phyloP scores from a whole-genome alignment of 2,329 filamentous ascomycete genomes.

The Penicillium sp. region DNA sequence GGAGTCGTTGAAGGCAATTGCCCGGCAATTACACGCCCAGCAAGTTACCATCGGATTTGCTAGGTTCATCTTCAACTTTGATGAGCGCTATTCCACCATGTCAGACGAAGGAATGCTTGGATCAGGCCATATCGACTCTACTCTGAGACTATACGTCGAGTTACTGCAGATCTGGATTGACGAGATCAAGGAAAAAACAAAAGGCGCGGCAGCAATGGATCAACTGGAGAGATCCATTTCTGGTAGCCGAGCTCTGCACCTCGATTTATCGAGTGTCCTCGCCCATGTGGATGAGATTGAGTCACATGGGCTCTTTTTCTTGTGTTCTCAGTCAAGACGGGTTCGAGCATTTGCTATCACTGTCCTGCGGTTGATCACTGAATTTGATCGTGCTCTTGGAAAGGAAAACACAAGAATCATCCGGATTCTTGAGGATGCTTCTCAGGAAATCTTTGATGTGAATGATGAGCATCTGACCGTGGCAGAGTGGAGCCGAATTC shows the following conservation, averaged over 20 bases:
- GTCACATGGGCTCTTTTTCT: constrained; percentile 92
- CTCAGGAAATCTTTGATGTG: constrained; percentile 82
- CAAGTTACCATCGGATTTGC: constrained; percentile 96
- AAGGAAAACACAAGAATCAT: constrained; percentile 81
- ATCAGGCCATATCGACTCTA: constrained; percentile 90
- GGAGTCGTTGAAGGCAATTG: constrained; percentile 91
- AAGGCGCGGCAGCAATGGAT: constrained; percentile 66
- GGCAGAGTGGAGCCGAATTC: constrained; percentile 85
- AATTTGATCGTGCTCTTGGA: constrained; percentile 86
- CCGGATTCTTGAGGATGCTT: constrained; percentile 86
- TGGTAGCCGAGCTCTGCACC: constrained; percentile 71
- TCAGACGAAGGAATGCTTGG: constrained; percentile 96
- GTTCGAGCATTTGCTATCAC: constrained; percentile 90
- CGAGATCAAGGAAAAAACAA: constrained; percentile 83
- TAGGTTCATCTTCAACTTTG: constrained; percentile 97
- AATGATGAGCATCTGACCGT: constrained; percentile 82
- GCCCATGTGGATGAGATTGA: constrained; percentile 96
- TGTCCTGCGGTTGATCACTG: constrained; percentile 83
- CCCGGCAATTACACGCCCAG: constrained; percentile 86
- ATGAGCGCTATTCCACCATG: constrained; percentile 95
- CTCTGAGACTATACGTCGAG: constrained; percentile 87
- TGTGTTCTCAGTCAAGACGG: constrained; percentile 89
- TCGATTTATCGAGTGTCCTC: constrained; percentile 84
- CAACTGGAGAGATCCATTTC: constrained; percentile 59
- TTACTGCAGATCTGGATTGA: constrained; percentile 96